Percentiles rank a stretch among this genome's conserved stretches.
Evolutionary conservation across 108 stramenopile genomes (phyloP).

Genomic region (Pseudonitzschia multistriata): DNA sequence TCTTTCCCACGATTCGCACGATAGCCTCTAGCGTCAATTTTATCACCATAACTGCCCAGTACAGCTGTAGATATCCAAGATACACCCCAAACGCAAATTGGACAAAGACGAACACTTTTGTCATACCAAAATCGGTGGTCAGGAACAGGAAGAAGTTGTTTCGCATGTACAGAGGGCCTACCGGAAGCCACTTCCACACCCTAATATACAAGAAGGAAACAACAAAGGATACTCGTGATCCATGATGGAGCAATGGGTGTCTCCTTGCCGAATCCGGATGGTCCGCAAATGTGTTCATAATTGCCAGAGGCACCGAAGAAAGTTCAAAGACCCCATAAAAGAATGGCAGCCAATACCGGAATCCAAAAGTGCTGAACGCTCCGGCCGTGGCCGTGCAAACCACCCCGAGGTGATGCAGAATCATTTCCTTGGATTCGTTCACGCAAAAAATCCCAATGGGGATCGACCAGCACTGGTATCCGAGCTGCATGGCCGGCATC

Average conservation of each 20-base stretch:
- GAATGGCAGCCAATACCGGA: conserved; percentile 58
- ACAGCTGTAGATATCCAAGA: conserved; percentile 32
- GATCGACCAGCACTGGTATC: conserved; percentile 72
- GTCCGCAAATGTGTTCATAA: conserved; percentile 73
- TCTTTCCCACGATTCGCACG: too few species aligned
- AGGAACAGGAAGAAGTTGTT: conserved; percentile 5
- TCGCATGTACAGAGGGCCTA: conserved; percentile 8
- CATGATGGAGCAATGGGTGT: conserved; percentile 35
- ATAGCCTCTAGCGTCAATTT: conserved; percentile 14
- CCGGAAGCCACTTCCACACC: conserved; percentile 18
- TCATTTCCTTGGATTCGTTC: conserved; percentile 57
- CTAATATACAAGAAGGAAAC: conserved; percentile 36
- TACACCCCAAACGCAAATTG: conserved; percentile 21
- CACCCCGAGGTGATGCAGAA: conserved; percentile 69
- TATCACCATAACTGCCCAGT: conserved; percentile 36
- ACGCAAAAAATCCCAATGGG: conserved; percentile 56
- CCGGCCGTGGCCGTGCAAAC: conserved; percentile 42
- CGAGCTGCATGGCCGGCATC: conserved; percentile 56
- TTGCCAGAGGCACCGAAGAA: conserved; percentile 49
- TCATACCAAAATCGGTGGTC: neutral
- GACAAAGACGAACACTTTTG: conserved; percentile 14
- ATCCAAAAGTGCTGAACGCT: conserved; percentile 51
- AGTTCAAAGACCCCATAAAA: conserved; percentile 68
- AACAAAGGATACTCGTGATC: conserved; percentile 24
- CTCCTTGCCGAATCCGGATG: conserved; percentile 42